phyloP scores from a whole-genome alignment of 148 eudicot genomes.

The Talinum fruticosum region DNA sequence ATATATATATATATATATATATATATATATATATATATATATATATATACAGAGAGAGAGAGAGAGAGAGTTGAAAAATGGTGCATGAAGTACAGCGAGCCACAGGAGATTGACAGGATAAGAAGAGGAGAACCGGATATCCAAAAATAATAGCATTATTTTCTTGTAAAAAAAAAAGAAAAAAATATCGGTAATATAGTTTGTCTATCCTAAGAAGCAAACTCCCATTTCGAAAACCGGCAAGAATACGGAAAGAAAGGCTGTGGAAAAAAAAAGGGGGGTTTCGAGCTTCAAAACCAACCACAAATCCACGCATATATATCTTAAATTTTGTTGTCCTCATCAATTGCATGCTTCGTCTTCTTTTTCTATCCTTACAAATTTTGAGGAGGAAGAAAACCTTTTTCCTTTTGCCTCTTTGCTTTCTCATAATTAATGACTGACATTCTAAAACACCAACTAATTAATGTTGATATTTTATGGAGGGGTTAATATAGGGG shows the following conservation, averaged over 20 bases:
- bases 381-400: background rate
- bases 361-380: background rate
- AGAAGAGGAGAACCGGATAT: constrained; percentile 10
- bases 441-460: no score
- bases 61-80: no score
- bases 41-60: no score
- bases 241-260: constrained; percentile 25
- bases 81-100: constrained; percentile 14
- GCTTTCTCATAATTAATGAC: background rate
- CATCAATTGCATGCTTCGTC: background rate
- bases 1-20: background rate
- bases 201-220: constrained; percentile 23
- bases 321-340: background rate
- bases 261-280: constrained; percentile 27
- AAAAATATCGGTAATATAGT: background rate
- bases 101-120: constrained; percentile 13
- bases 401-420: background rate
- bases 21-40: background rate
- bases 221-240: constrained; percentile 23
- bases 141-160: no score
- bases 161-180: no score
- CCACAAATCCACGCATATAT: background rate
- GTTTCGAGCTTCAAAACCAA: constrained; percentile 14
- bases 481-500: no score
- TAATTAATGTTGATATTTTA: no score